Base-by-base conservation (phyloP, 2,329 filamentous ascomycete genomes). In the Microsporum canis region DNA sequence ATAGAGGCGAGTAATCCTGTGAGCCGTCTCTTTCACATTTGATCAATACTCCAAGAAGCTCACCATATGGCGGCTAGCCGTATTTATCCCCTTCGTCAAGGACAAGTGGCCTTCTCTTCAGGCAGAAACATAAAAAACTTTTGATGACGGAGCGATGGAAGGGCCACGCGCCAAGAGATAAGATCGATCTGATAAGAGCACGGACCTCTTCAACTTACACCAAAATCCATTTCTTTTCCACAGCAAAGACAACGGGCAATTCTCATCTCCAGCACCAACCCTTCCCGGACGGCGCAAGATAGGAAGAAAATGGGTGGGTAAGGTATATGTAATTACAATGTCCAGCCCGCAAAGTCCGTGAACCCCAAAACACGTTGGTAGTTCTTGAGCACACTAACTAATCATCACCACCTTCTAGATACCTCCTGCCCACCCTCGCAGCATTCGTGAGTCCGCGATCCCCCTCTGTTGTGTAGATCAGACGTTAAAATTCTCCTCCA, bases 401-500 rank as follows among this genome's bases (percentile, higher is more conserved):
- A 47, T 27, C 47, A 38, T 49, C 58, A 36, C 14, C n/a, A 23
- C 6, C 12, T 53, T 29, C 39, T 43, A 53, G 59, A 45, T 39
- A 14, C 45, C 36, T 29, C 33, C 34, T 41, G 27, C 45, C 45
- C 47, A 23, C 49, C 63, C n/a, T 34, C 57, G n/a, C 63, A 64
- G 43, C 39, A 59, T 12, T 62, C 62, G 63, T 64, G 57, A 56
- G 63, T 65, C 12, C n/a, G 55, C 7, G 17, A 23, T 33, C 23
- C 3, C 27, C 34, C 29, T 31, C 17, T 8, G 27, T 27, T 3
- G 39, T 36, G 3, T 10, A 31, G 23, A 27, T 33, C 39, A 10
- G 47, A 47, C 17, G 14, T 29, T 63, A 60, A 63, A 10, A 10
- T 43, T 45, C 4, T 53, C 31, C 29, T 29, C 2, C 70, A 92